These are phyloP conservation scores for Phytopythium cucurbitacearum DNA, from an alignment of 352 stramenopile species.

Conservation along the genomic window DNA sequence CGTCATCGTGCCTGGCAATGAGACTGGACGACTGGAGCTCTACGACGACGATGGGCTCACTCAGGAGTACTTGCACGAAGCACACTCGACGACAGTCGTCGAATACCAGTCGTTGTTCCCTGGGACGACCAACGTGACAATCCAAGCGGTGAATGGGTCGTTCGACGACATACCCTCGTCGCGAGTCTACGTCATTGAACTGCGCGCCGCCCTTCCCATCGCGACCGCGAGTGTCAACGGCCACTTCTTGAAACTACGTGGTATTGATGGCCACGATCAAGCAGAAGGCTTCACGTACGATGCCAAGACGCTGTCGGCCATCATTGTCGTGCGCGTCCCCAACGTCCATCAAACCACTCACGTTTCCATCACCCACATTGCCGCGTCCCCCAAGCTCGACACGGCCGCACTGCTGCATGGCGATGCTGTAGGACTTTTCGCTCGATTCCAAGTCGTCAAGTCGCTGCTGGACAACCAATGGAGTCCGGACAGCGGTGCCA, in stretches of 20 bases:
- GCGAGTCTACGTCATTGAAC: conserved; percentile 19
- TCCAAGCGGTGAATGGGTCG: conserved; percentile 17
- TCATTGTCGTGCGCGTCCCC: conserved; percentile 4
- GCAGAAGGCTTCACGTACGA: conserved; percentile 16
- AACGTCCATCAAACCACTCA: background rate
- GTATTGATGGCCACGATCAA: conserved; percentile 5
- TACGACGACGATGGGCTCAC: conserved; percentile 32
- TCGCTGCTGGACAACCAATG: conserved; percentile 24
- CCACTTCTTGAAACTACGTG: conserved; percentile 8
- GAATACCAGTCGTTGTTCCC: conserved; percentile 13
- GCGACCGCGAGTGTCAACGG: conserved; percentile 15
- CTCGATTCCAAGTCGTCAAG: conserved; percentile 23
- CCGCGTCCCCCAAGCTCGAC: conserved; percentile 6
- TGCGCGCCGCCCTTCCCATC: conserved; percentile 13
- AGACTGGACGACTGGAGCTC: conserved; percentile 10
- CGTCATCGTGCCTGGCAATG: conserved; percentile 13
- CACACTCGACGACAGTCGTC: conserved; percentile 11
- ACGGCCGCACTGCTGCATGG: conserved; percentile 2
- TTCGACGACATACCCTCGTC: conserved; percentile 7
- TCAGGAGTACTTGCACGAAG: conserved; percentile 14
- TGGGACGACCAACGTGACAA: conserved; percentile 7
- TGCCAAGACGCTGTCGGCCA: conserved; percentile 14
- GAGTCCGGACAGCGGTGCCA: conserved; percentile 8
- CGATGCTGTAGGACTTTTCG: conserved; percentile 19
- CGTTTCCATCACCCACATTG: conserved; percentile 12